A percentile compares a stretch with the other conserved stretches of the same genome.
Conservation (phyloP, 106 monocot species). For the Gastrodia elata region DNA sequence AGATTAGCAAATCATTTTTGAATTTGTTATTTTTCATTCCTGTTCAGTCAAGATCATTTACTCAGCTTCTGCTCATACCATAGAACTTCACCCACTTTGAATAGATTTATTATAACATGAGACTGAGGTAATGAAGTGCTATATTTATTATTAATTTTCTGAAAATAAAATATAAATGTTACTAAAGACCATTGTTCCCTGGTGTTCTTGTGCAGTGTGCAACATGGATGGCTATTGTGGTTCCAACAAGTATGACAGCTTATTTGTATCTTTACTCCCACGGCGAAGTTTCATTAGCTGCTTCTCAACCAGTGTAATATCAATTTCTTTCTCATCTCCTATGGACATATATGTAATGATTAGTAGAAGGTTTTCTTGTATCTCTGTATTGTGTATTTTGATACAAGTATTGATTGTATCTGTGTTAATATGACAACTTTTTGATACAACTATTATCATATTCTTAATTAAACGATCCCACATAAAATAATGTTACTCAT, state of each 20-base stretch:
- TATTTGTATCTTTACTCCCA: constrained; percentile 94
- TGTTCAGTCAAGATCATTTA: not conserved
- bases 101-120: not conserved
- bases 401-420: not conserved
- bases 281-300: constrained; percentile 81
- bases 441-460: not conserved
- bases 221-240: constrained; percentile 82
- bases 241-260: constrained; percentile 87
- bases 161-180: constrained; percentile 1
- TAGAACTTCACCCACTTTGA: not conserved
- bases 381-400: not conserved
- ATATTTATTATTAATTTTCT: no score
- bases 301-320: constrained; percentile 96
- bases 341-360: not conserved
- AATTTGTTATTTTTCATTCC: constrained; percentile 1
- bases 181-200: not conserved
- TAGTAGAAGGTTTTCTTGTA: not conserved
- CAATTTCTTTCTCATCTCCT: constrained; percentile 13
- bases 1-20: not conserved
- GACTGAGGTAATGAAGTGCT: not conserved
- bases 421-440: not conserved
- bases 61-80: not conserved
- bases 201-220: constrained; percentile 49
- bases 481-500: not conserved
- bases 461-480: no score